phyloP scores from a whole-genome alignment of 2,329 filamentous ascomycete species.

The Cadophora sp. region DNA sequence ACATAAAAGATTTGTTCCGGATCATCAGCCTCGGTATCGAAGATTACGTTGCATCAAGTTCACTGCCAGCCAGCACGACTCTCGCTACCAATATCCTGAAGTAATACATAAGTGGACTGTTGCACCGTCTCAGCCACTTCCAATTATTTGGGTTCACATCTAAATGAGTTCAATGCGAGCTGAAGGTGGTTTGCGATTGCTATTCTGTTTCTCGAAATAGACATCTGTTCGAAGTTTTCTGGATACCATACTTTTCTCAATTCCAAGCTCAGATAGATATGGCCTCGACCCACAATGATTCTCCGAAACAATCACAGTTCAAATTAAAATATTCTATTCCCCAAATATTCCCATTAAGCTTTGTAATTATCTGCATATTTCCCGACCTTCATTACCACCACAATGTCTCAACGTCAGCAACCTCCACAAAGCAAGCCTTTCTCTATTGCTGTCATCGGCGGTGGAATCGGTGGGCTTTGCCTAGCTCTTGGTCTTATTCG shows the following conservation, averaged over 20 bases:
- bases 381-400: not conserved
- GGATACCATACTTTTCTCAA: not conserved
- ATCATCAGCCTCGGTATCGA: not conserved
- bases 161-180: not conserved
- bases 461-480: slow-evolving; percentile 34
- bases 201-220: not conserved
- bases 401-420: not conserved
- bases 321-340: too few relatives aligned
- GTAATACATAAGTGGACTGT: not conserved
- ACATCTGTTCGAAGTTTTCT: not conserved
- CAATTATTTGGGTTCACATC: not conserved
- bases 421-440: slow-evolving; percentile 11
- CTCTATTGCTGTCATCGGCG: slow-evolving; percentile 34
- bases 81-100: too few relatives aligned
- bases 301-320: not conserved
- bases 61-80: too few relatives aligned
- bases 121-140: not conserved
- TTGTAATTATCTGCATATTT: too few relatives aligned
- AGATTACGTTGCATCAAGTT: too few relatives aligned
- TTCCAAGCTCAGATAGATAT: not conserved
- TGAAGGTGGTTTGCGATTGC: not conserved
- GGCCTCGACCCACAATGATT: not conserved
- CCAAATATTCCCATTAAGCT: too few relatives aligned
- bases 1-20: not conserved
- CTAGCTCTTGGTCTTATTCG: slow-evolving; percentile 34